Evolutionary conservation across 306 rosid genomes (phyloP).

Genomic region (Lupinus albus): DNA sequence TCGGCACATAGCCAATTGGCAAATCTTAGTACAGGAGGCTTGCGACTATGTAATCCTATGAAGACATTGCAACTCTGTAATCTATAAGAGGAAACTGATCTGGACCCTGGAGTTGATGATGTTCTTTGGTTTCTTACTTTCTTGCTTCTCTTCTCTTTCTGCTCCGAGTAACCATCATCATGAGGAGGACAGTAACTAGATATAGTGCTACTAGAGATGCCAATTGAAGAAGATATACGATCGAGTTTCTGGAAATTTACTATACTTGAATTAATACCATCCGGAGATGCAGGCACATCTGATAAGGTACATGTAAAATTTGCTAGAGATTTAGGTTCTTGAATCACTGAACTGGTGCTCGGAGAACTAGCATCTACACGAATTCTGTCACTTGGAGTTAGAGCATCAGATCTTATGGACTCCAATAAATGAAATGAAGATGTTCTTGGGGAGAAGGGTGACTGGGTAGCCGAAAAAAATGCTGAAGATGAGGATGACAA

Average conservation of each 20-base stretch:
- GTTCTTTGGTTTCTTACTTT: slow-evolving; percentile 47
- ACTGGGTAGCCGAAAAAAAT: slow-evolving; percentile 83
- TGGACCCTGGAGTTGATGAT: slow-evolving; percentile 55
- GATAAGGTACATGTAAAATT: slow-evolving; percentile 50
- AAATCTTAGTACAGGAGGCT: slow-evolving; percentile 68
- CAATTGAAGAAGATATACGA: slow-evolving; percentile 59
- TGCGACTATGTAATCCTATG: slow-evolving; percentile 78
- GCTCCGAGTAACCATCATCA: slow-evolving; percentile 53
- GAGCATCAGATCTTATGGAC: slow-evolving; percentile 54
- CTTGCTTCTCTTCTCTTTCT: slow-evolving; percentile 60
- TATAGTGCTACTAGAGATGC: slow-evolving; percentile 62
- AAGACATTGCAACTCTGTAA: slow-evolving; percentile 80
- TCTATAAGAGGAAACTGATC: slow-evolving; percentile 70
- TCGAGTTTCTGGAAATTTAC: slow-evolving; percentile 60
- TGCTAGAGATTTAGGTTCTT: slow-evolving; percentile 54
- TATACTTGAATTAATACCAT: slow-evolving; percentile 46
- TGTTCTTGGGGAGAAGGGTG: slow-evolving; percentile 91
- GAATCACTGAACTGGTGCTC: slow-evolving; percentile 56
- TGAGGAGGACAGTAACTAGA: slow-evolving; percentile 56
- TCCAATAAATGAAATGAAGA: slow-evolving; percentile 69
- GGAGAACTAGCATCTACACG: slow-evolving; percentile 52
- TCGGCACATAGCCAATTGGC: slow-evolving; percentile 88
- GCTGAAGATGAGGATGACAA: slow-evolving; percentile 80
- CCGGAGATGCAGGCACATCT: slow-evolving; percentile 55
- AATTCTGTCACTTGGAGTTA: slow-evolving; percentile 52